phyloP scores from a whole-genome alignment of 257 asterid genomes.

The Paulownia fortunei region DNA sequence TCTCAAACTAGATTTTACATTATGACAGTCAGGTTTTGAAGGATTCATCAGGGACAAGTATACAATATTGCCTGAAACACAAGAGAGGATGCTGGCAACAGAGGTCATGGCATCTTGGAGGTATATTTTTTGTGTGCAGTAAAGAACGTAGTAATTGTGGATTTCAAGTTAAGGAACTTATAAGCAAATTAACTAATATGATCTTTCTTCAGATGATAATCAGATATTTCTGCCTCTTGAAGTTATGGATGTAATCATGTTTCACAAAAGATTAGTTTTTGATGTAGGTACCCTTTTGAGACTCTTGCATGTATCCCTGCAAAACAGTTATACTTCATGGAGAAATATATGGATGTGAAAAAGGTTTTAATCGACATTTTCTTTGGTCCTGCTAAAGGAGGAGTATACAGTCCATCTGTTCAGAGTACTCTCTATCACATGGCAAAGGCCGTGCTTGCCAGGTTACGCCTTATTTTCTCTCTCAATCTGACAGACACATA shows the following conservation, averaged over 20 bases:
- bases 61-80: constrained; percentile 92
- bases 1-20: constrained; percentile 30
- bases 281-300: constrained; percentile 71
- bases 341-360: constrained; percentile 73
- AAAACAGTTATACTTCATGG: constrained; percentile 58
- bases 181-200: background rate
- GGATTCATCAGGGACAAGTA: constrained; percentile 85
- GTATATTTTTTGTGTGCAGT: constrained; percentile 38
- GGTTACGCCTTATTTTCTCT: constrained; percentile 46
- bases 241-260: background rate
- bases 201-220: constrained; percentile 8
- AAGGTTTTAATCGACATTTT: constrained; percentile 66
- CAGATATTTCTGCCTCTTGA: constrained; percentile 16
- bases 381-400: constrained; percentile 77
- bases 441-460: constrained; percentile 84
- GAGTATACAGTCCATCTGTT: constrained; percentile 97
- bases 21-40: constrained; percentile 94
- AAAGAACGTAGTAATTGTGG: background rate
- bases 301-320: constrained; percentile 66
- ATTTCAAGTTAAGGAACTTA: constrained; percentile 21
- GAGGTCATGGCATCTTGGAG: constrained; percentile 94
- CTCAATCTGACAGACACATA: background rate
- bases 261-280: constrained; percentile 27
- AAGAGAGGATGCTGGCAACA: constrained; percentile 93
- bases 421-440: constrained; percentile 83